Conservation (phyloP, 2,329 filamentous ascomycete genomes). For the Exserohilum turcica region DNA sequence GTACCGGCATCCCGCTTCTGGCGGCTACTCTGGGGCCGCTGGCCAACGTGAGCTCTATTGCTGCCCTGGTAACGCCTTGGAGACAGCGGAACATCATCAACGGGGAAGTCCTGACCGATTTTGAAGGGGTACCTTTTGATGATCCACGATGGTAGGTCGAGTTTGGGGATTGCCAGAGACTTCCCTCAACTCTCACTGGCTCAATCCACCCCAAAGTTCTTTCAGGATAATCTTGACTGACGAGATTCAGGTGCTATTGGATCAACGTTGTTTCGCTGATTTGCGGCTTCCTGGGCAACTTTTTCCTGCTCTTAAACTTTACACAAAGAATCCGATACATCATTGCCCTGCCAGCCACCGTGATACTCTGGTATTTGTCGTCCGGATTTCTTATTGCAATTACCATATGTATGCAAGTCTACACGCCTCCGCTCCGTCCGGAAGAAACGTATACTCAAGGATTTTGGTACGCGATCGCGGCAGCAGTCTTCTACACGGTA, state of each 20-base stretch:
- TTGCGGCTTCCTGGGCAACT: slow-evolving; percentile 77
- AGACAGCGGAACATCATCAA: slow-evolving; percentile 62
- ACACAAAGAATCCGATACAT: slow-evolving; percentile 78
- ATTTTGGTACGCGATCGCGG: slow-evolving; percentile 84
- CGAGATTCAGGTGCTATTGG: slow-evolving; percentile 63
- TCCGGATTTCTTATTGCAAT: slow-evolving; percentile 68
- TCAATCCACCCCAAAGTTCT: neutral
- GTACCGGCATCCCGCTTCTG: slow-evolving; percentile 61
- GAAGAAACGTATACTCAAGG: slow-evolving; percentile 73
- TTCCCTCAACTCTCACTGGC: neutral
- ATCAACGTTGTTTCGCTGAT: slow-evolving; percentile 79
- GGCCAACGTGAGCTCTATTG: slow-evolving; percentile 86
- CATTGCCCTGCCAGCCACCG: slow-evolving; percentile 81
- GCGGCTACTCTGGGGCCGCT: slow-evolving; percentile 84
- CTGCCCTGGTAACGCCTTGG: slow-evolving; percentile 82
- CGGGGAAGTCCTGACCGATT: slow-evolving; percentile 56
- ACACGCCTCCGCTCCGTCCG: slow-evolving; percentile 56
- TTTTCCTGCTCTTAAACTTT: slow-evolving; percentile 87
- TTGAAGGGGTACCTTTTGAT: slow-evolving; percentile 59
- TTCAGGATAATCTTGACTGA: neutral
- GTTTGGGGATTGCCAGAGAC: neutral
- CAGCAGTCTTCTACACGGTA: slow-evolving; percentile 78
- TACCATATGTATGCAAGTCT: slow-evolving; percentile 68
- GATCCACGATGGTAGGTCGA: slow-evolving; percentile 72
- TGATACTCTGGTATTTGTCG: slow-evolving; percentile 74